phyloP scores from a whole-genome alignment of 2,329 filamentous ascomycete genomes.

The Cladosporium phlei region DNA sequence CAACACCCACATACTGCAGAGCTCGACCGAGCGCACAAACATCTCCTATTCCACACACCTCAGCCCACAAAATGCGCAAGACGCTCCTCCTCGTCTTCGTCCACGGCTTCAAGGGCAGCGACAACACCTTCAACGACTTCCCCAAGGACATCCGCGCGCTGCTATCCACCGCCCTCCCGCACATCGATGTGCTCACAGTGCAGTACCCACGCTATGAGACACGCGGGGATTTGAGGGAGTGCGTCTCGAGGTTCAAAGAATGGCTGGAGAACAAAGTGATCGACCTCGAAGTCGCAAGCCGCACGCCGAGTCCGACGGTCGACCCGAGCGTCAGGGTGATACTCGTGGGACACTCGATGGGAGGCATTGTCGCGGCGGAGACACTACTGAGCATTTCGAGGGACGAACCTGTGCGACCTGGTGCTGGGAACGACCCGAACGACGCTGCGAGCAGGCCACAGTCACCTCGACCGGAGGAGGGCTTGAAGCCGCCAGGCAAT shows the following conservation, averaged over 20 bases:
- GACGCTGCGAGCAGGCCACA: constrained; percentile 11
- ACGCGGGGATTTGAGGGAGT: constrained; percentile 67
- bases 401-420: constrained; percentile 48
- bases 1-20: too few species aligned
- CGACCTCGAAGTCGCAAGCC: constrained; percentile 80
- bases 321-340: constrained; percentile 80
- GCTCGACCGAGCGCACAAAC: too few species aligned
- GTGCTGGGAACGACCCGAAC: constrained; percentile 3
- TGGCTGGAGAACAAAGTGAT: constrained; percentile 91
- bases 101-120: constrained; percentile 83
- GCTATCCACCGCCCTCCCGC: constrained; percentile 62
- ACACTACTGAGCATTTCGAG: constrained; percentile 70
- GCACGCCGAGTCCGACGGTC: constrained; percentile 75
- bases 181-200: constrained; percentile 60
- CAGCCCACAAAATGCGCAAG: constrained; percentile 51
- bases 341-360: constrained; percentile 79
- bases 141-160: constrained; percentile 65
- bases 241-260: constrained; percentile 68
- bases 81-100: constrained; percentile 79
- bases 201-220: constrained; percentile 82
- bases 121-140: constrained; percentile 72
- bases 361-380: constrained; percentile 92
- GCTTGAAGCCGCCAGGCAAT: neutral
- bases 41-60: too few species aligned
- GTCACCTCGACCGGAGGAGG: constrained; percentile 1